Evolutionary conservation across 2,329 filamentous ascomycete species (phyloP).

Genomic region (Berkeleyomyces rouxiae): DNA sequence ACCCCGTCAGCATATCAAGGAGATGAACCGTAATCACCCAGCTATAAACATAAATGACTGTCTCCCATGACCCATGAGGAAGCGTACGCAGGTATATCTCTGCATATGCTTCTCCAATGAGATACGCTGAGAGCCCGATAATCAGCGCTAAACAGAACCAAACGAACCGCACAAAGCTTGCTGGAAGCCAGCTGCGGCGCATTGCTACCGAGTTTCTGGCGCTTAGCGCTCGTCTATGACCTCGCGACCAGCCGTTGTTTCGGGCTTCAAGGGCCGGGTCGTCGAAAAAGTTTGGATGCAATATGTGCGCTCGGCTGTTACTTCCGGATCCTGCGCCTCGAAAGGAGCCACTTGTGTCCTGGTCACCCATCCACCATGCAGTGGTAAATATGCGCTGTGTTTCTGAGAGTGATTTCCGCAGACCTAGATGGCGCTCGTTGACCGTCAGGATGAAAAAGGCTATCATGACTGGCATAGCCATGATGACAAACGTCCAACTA

Average conservation of each 20-base stretch:
- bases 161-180: constrained; percentile 50
- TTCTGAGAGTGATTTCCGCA: constrained; percentile 44
- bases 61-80: constrained; percentile 49
- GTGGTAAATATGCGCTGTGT: constrained; percentile 51
- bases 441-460: constrained; percentile 47
- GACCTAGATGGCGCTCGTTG: constrained; percentile 44
- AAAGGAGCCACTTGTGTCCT: constrained; percentile 26
- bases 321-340: constrained; percentile 20
- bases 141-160: constrained; percentile 52
- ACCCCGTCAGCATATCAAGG: constrained; percentile 46
- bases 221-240: constrained; percentile 4
- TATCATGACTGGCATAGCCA: constrained; percentile 51
- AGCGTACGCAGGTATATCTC: constrained; percentile 51
- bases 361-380: constrained; percentile 48
- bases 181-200: constrained; percentile 41
- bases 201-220: constrained; percentile 22
- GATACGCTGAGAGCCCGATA: constrained; percentile 47
- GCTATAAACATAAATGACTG: constrained; percentile 52
- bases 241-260: background rate
- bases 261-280: constrained; percentile 14
- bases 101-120: constrained; percentile 51
- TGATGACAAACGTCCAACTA: constrained; percentile 51
- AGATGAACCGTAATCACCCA: constrained; percentile 52
- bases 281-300: constrained; percentile 11
- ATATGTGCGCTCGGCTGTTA: constrained; percentile 21